Conservation (phyloP, 768 basidiomycete genomes). For the Mycena latifolia region DNA sequence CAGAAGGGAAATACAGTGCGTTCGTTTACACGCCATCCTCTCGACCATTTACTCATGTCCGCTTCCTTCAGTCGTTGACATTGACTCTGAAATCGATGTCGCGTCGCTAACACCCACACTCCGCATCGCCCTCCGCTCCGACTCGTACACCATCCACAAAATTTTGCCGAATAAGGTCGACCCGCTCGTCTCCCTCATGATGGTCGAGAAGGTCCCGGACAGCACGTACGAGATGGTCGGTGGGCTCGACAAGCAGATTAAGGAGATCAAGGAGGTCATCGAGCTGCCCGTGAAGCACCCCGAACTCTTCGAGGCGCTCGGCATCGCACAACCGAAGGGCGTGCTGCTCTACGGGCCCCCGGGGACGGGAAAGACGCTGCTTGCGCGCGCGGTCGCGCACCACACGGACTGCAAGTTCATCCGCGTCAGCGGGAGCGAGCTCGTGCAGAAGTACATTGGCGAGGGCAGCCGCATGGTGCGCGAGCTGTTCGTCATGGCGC, state of each 20-base stretch:
- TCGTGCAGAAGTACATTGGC: conserved; percentile 99
- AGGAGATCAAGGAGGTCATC: conserved; percentile 97
- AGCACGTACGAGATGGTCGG: conserved; percentile 99
- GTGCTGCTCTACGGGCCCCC: conserved; percentile 96
- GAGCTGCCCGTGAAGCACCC: conserved; percentile 98
- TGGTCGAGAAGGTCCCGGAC: conserved; percentile 99
- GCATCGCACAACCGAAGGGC: conserved; percentile 97
- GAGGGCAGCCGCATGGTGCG: conserved; percentile 97
- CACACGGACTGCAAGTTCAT: conserved; percentile 99
- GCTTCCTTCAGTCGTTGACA: conserved; percentile 82
- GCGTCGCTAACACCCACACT: conserved; percentile 83
- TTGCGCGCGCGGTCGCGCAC: conserved; percentile 96
- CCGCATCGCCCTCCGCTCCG: conserved; percentile 95
- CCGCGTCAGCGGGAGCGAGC: conserved; percentile 91
- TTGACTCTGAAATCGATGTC: conserved; percentile 90
- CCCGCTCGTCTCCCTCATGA: conserved; percentile 98
- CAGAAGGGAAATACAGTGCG: conserved; percentile 99
- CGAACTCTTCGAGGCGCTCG: conserved; percentile 95
- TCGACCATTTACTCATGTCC: not conserved
- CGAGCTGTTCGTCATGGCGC: conserved; percentile 97
- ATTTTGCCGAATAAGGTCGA: conserved; percentile 98
- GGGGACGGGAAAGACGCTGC: conserved; percentile 95
- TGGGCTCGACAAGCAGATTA: conserved; percentile 98
- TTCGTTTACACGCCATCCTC: conserved; percentile 30
- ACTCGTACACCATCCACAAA: conserved; percentile 96